A percentile compares a stretch with the other conserved stretches of the same genome.
Conservation (phyloP, 768 basidiomycete genomes). For the Glaciozyma martinii region DNA sequence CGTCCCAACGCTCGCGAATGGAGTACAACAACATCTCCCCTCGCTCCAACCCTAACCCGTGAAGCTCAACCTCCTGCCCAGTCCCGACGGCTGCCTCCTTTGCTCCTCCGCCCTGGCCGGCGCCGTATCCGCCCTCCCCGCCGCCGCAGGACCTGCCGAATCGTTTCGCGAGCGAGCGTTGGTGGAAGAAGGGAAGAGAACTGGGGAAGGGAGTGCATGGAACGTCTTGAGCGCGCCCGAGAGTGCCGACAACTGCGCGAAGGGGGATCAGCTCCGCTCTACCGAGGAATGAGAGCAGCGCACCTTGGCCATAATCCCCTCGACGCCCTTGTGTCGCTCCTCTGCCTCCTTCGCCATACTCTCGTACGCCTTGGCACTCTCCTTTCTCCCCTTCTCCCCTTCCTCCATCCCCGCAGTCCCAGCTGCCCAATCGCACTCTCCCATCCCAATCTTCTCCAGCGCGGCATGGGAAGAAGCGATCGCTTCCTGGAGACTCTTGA, state of each 20-base stretch:
- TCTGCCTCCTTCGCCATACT: slow-evolving; percentile 5
- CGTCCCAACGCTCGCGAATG: too few relatives aligned
- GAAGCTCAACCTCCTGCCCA: too few relatives aligned
- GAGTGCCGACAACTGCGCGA: slow-evolving; percentile 10
- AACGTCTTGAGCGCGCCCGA: slow-evolving; percentile 21
- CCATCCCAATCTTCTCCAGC: neutral
- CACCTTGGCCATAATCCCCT: slow-evolving; percentile 19
- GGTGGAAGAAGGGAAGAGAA: slow-evolving; percentile 5
- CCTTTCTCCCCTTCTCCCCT: neutral
- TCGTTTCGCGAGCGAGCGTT: neutral
- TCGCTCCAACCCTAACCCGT: too few relatives aligned
- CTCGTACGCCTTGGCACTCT: slow-evolving; percentile 12
- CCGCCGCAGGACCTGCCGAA: neutral
- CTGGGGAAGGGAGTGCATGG: slow-evolving; percentile 17
- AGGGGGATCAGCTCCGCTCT: neutral
- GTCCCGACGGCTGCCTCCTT: too few relatives aligned
- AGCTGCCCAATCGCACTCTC: neutral
- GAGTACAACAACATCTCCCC: too few relatives aligned
- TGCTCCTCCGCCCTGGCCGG: neutral
- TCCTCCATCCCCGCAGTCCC: neutral
- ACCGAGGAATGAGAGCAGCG: neutral
- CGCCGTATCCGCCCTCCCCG: neutral
- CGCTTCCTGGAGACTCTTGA: neutral
- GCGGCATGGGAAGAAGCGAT: neutral
- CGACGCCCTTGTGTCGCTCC: slow-evolving; percentile 10